These are phyloP conservation scores for Fusarium mexicanum DNA, from an alignment of 2,329 filamentous ascomycete species.

Conservation along the genomic window DNA sequence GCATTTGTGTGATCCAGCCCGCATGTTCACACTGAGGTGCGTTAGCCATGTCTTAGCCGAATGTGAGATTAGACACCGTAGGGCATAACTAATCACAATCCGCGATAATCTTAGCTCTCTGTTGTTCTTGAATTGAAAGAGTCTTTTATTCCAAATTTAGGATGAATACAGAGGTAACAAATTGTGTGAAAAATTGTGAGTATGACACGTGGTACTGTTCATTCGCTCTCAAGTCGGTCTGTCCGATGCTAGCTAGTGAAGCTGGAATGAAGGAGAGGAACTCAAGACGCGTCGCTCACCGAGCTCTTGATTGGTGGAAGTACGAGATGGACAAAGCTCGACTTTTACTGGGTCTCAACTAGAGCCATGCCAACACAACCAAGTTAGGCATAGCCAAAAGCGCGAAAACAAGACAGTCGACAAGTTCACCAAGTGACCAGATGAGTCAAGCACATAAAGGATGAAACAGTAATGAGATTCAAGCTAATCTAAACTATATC, in stretches of 20 bases:
- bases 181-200: not conserved
- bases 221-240: not conserved
- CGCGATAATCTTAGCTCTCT: not conserved
- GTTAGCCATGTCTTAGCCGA: not conserved
- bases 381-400: not conserved
- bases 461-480: not conserved
- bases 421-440: not conserved
- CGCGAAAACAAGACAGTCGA: not conserved
- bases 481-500: conserved; percentile 2
- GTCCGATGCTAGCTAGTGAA: not conserved
- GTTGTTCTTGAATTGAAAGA: not conserved
- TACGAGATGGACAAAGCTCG: not conserved
- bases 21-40: not conserved
- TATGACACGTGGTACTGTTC: not conserved
- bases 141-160: not conserved
- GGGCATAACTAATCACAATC: not conserved
- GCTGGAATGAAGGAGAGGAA: not conserved
- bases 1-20: not conserved
- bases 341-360: too few species aligned
- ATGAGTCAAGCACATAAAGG: not conserved
- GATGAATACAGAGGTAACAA: fast-evolving
- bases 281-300: not conserved
- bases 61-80: not conserved
- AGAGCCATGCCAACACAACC: not conserved
- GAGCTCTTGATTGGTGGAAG: not conserved